Base-by-base conservation (phyloP, 75 land plant genomes). In the Isoetes taiwanensis region DNA sequence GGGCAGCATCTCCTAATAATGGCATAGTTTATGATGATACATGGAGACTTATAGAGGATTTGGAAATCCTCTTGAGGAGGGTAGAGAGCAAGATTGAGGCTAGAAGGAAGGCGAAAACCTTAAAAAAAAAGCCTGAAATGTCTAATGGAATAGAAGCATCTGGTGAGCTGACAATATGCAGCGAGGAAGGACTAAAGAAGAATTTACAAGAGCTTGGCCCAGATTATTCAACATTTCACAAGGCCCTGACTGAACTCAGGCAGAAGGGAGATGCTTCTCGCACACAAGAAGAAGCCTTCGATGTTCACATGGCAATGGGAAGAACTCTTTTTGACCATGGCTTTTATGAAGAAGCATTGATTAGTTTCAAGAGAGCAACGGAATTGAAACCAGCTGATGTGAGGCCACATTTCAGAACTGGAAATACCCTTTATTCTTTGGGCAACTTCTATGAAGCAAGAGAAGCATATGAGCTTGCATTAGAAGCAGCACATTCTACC, bases 291-390 rank as follows among this genome's bases (percentile, higher is more conserved):
- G 96, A 89, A 68, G 96, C 96, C 0, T 88, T 89, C 58, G 99
- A 94, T 73, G 77, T 79, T 5, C 99, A 94, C 37, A 84, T 94
- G 96, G 99, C 86, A 8, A 71, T 89, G 34, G 96, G 96, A 1
- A 63, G 96, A 43, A 71, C 72, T 32, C 72, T 89, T 55, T 82
- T 78, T 68, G 99, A 94, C 42, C 86, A 89, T 32, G 72, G 62
- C 26, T 69, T 90, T 71, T 80, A 73, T 57, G 69, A 79, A 62
- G 90, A 88, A 32, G 79, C 85, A 16, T 58, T 94, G 34, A 67
- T 61, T 43, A 79, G 96, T 63, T 89, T 94, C 52, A 65, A 70
- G 55, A 65, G 82, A 40, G 96, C 99, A 14, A 67, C 75, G 29
- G 83, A 84, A 55, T 73, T 89, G 64, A 76, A 74, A 34, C 99